These are phyloP conservation scores for Pseudogymnoascus pannorum DNA, from an alignment of 2,329 filamentous ascomycete genomes.

Conservation along the genomic window DNA sequence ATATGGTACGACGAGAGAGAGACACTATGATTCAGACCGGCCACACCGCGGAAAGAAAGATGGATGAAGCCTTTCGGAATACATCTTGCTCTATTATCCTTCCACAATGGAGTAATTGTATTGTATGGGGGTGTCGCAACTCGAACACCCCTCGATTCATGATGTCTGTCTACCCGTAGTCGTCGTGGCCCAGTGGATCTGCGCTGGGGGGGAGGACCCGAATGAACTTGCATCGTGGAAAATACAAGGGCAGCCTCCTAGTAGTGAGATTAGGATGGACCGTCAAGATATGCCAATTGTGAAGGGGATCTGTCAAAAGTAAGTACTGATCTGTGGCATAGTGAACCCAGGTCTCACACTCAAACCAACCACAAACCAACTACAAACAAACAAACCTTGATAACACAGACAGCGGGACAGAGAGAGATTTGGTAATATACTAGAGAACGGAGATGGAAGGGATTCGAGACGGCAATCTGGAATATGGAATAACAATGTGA, in stretches of 20 bases:
- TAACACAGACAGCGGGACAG: not conserved
- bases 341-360: constrained; percentile 1
- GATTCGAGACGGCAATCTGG: not conserved
- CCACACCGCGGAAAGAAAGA: not conserved
- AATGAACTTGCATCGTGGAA: constrained; percentile 4
- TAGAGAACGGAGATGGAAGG: constrained; percentile 1
- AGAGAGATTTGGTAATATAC: not conserved
- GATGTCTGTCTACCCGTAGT: not conserved
- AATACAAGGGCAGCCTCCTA: not conserved
- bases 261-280: not conserved
- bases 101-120: not conserved
- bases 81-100: not conserved
- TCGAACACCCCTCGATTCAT: not conserved
- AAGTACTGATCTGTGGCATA: not conserved
- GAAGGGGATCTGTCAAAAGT: not conserved
- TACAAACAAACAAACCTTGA: not conserved
- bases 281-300: not conserved
- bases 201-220: not conserved
- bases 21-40: not conserved
- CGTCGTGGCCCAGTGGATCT: not conserved
- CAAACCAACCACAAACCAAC: not conserved
- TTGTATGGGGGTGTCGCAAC: no score
- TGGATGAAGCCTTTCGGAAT: not conserved
- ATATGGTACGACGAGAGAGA: not conserved
- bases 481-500: not conserved